A percentile compares a stretch with the other conserved stretches of the same genome.
Evolutionary conservation across 768 basidiomycete genomes (phyloP).

Genomic region (Trametes meyenii): DNA sequence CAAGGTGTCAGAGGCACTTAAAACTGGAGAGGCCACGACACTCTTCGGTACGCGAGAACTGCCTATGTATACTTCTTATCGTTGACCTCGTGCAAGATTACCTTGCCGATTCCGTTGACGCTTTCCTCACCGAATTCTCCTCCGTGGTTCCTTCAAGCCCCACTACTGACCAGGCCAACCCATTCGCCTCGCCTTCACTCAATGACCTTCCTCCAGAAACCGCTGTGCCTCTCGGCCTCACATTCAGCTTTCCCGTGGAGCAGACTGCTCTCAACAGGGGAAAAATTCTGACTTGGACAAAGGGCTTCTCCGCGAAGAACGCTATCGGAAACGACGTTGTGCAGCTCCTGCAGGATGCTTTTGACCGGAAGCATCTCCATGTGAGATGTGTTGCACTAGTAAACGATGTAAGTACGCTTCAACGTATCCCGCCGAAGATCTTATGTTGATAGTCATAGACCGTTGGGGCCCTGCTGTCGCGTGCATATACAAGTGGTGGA

Average conservation of each 20-base stretch:
- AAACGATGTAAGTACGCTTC: slow-evolving; percentile 74
- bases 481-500: slow-evolving; percentile 91
- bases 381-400: slow-evolving; percentile 92
- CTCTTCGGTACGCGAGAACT: slow-evolving; percentile 69
- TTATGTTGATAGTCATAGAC: slow-evolving; percentile 55
- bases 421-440: neutral
- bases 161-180: slow-evolving; percentile 23
- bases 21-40: slow-evolving; percentile 85
- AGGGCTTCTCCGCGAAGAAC: slow-evolving; percentile 92
- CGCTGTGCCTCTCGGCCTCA: slow-evolving; percentile 76
- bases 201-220: slow-evolving; percentile 32
- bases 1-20: slow-evolving; percentile 90
- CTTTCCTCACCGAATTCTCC: slow-evolving; percentile 74
- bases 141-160: slow-evolving; percentile 25
- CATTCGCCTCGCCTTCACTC: slow-evolving; percentile 24
- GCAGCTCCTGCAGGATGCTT: slow-evolving; percentile 86
- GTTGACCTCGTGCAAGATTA: slow-evolving; percentile 64
- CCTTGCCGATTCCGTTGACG: slow-evolving; percentile 94
- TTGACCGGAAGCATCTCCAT: slow-evolving; percentile 89
- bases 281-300: slow-evolving; percentile 92
- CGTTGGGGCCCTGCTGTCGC: slow-evolving; percentile 90
- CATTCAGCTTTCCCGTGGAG: slow-evolving; percentile 97
- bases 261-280: slow-evolving; percentile 92
- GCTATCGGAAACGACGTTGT: slow-evolving; percentile 91
- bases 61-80: neutral